Evolutionary conservation across 352 stramenopile genomes (phyloP).

Genomic region (Phytophthora gonapodyides): DNA sequence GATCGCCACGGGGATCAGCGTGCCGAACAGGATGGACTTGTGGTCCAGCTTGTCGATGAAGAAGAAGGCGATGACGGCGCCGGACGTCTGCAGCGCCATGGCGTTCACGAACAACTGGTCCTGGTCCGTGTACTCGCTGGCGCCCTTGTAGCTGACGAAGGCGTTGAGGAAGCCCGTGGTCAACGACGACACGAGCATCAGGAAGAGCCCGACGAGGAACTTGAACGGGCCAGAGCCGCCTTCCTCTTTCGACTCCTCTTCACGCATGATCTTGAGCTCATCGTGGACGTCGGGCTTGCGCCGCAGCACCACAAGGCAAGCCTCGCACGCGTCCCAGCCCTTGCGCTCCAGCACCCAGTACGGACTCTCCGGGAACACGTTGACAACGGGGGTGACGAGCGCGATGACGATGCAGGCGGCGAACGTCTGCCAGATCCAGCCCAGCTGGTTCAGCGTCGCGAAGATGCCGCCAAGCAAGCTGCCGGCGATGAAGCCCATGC

Average conservation of each 20-base stretch:
- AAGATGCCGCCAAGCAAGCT: constrained; percentile 62
- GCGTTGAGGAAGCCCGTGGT: constrained; percentile 62
- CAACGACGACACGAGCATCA: constrained; percentile 71
- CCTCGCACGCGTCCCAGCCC: constrained; percentile 72
- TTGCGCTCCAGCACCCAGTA: constrained; percentile 76
- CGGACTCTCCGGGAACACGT: constrained; percentile 79
- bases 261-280: constrained; percentile 70
- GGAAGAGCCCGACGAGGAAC: constrained; percentile 59
- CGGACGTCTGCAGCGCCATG: constrained; percentile 58
- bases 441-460: constrained; percentile 58
- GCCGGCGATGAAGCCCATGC: constrained; percentile 65
- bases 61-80: constrained; percentile 71
- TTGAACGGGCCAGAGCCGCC: constrained; percentile 55
- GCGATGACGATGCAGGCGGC: constrained; percentile 65
- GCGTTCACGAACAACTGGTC: constrained; percentile 60
- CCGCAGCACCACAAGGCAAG: constrained; percentile 62
- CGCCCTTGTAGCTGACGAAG: constrained; percentile 59
- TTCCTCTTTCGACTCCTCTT: constrained; percentile 56
- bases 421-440: constrained; percentile 83
- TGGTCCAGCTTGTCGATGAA: constrained; percentile 83
- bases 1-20: constrained; percentile 59
- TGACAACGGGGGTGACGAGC: constrained; percentile 67
- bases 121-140: constrained; percentile 49
- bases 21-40: constrained; percentile 71
- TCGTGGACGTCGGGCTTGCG: constrained; percentile 71